phyloP scores from a whole-genome alignment of 768 basidiomycete genomes.

The Boletus fagicola region DNA sequence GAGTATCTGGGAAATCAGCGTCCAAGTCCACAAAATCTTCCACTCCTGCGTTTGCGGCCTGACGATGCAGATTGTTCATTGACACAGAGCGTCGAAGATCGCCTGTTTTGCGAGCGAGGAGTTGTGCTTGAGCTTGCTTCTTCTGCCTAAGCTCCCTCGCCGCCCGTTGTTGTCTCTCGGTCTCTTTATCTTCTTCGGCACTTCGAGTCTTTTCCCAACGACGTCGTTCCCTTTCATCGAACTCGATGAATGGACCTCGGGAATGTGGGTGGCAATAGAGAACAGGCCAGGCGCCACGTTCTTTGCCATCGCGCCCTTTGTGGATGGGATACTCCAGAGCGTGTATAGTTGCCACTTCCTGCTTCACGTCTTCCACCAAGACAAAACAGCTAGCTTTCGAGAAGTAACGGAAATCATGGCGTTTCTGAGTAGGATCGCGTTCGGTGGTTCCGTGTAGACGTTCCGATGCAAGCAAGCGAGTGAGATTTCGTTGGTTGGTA shows the following conservation, averaged over 20 bases:
- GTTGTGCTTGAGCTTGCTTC: slow-evolving; percentile 30
- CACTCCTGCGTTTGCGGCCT: slow-evolving; percentile 38
- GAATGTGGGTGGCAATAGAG: slow-evolving; percentile 74
- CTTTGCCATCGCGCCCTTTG: slow-evolving; percentile 51
- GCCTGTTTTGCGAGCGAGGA: slow-evolving; percentile 35
- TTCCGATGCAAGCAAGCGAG: slow-evolving; percentile 74
- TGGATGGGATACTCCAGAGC: slow-evolving; percentile 72
- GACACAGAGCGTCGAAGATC: slow-evolving; percentile 75
- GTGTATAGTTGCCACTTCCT: slow-evolving; percentile 81
- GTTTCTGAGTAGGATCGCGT: slow-evolving; percentile 85
- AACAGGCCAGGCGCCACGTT: slow-evolving; percentile 75
- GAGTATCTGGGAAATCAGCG: slow-evolving; percentile 34
- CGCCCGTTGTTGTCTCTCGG: slow-evolving; percentile 26
- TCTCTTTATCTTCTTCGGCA: slow-evolving; percentile 39
- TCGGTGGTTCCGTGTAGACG: slow-evolving; percentile 81
- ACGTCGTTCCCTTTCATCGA: slow-evolving; percentile 69
- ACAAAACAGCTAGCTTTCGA: slow-evolving; percentile 71
- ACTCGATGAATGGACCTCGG: slow-evolving; percentile 71
- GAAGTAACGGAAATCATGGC: slow-evolving; percentile 90
- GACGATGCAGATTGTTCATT: slow-evolving; percentile 71
- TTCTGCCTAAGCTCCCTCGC: slow-evolving; percentile 30
- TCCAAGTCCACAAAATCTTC: slow-evolving; percentile 46
- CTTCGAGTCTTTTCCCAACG: slow-evolving; percentile 59
- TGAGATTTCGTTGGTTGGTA: slow-evolving; percentile 48
- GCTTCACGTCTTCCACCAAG: slow-evolving; percentile 86